Evolutionary conservation across 1,284 basidiomycete genomes (phyloP), one percentile per base, ranked within the genome.

Genomic region (Naganishia sp.): DNA sequence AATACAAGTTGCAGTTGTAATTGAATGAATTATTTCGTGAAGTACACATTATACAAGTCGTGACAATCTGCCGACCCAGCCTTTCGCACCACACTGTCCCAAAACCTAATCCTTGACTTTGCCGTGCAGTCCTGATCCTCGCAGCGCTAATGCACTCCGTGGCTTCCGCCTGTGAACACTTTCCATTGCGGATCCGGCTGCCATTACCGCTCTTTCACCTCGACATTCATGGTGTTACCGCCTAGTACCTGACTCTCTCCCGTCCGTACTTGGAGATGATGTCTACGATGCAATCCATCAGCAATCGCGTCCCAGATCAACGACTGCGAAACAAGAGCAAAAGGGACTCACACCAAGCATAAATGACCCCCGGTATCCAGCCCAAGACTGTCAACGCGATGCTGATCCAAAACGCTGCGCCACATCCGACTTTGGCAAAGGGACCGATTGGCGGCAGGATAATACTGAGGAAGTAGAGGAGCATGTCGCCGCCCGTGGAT

Each of bases 381-480:
- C 59, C 59, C 36, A 61, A 39, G 21, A 61, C 42, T 23, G 59
- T 61, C 48, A 61, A 28, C 31, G 36, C 48, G 36, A 61, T 44
- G 36, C 59, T 28, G 11, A 61, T 50, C 59, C 59, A 61, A 36
- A 61, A 61, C 3, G 48, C 59, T 3, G 48, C 59, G 15, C 59
- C 59, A 16, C 59, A 61, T 43, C 59, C 59, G 5, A 61, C 59
- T 48, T 52, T 61, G 25, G 48, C 59, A 39, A 61, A 61, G 15
- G 59, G 59, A 1, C 59, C 59, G 21, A 61, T 36, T 25, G 59
- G 59, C 3, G 59, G 59, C 13, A 61, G 48, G 1, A 61, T 9
- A 48, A 61, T 61, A 36, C 59, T 61, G 48, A 61, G 36, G 10
- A 61, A 28, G 48, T 61, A 61, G 48, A 61, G 59, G 39, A 61